Conservation (phyloP, 2,329 filamentous ascomycete genomes). For the Phaeosphaeria sp. region DNA sequence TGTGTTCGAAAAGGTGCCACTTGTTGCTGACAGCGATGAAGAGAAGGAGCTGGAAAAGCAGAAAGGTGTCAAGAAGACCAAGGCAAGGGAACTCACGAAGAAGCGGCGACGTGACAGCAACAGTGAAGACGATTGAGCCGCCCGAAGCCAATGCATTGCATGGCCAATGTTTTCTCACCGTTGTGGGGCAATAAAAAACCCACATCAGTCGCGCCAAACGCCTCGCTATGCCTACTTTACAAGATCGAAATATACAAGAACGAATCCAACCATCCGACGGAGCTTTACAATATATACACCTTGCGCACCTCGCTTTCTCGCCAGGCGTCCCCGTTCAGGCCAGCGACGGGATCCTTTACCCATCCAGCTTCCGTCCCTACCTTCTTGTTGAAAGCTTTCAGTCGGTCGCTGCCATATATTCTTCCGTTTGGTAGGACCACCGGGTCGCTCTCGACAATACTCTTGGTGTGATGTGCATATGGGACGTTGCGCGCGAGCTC, state of each 20-base stretch:
- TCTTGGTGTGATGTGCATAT: slow-evolving; percentile 94
- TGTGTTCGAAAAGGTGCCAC: slow-evolving; percentile 51
- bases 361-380: slow-evolving; percentile 69
- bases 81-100: slow-evolving; percentile 18
- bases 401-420: slow-evolving; percentile 77
- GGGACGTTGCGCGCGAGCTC: slow-evolving; percentile 86
- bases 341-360: slow-evolving; percentile 75
- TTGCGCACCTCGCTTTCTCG: slow-evolving; percentile 71
- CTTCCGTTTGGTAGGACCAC: slow-evolving; percentile 86
- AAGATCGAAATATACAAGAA: not conserved
- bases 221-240: slow-evolving; percentile 15
- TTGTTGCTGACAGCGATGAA: slow-evolving; percentile 30
- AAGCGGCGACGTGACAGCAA: slow-evolving; percentile 15
- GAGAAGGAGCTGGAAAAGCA: slow-evolving; percentile 26
- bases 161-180: too few species aligned
- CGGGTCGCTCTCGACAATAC: slow-evolving; percentile 86
- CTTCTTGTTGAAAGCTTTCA: slow-evolving; percentile 81
- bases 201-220: slow-evolving; percentile 4
- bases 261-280: not conserved
- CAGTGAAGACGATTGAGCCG: slow-evolving; percentile 21
- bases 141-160: not conserved
- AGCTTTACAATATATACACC: slow-evolving; percentile 79
- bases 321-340: slow-evolving; percentile 62
- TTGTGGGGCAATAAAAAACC: not conserved
- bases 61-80: slow-evolving; percentile 13